A percentile compares a stretch with the other conserved stretches of the same genome.
phyloP scores from a whole-genome alignment of 164 flowering plant genomes.

The Stephania japonica region DNA sequence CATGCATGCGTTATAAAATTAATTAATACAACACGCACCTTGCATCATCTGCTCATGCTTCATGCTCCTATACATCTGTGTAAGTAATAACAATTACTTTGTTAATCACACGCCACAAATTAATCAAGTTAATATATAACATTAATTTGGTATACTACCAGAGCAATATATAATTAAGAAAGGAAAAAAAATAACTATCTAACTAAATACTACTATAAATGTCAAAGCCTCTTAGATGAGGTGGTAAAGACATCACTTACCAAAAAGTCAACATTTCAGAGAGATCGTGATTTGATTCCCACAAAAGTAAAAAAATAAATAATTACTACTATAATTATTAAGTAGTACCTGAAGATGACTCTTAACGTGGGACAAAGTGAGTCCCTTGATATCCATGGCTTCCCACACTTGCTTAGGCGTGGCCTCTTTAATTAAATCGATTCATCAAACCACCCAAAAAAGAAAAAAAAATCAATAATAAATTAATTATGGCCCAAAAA shows the following conservation, averaged over 20 bases:
- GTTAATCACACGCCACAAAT: background rate
- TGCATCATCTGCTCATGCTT: constrained; percentile 17
- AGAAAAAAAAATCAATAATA: background rate
- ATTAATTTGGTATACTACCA: no score
- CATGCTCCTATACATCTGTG: constrained; percentile 22
- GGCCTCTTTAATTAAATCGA: constrained; percentile 31
- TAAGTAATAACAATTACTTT: background rate
- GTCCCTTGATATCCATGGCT: constrained; percentile 31
- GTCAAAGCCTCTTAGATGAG: no score
- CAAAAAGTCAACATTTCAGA: no score
- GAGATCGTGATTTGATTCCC: no score
- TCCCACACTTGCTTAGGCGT: constrained; percentile 33
- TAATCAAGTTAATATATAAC: no score
- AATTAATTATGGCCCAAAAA: background rate
- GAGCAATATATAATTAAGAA: no score
- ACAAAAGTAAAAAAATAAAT: background rate
- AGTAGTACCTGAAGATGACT: constrained; percentile 35
- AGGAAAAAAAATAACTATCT: background rate
- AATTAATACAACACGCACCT: constrained; percentile 6
- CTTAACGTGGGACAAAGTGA: constrained; percentile 35
- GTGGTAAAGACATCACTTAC: no score
- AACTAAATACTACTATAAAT: no score
- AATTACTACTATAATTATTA: no score
- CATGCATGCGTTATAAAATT: background rate
- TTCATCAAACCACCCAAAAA: background rate